Percentiles rank a stretch among this genome's conserved stretches.
These are phyloP conservation scores for Leucosporidium scottii DNA, from an alignment of 768 basidiomycete species.

Conservation along the genomic window DNA sequence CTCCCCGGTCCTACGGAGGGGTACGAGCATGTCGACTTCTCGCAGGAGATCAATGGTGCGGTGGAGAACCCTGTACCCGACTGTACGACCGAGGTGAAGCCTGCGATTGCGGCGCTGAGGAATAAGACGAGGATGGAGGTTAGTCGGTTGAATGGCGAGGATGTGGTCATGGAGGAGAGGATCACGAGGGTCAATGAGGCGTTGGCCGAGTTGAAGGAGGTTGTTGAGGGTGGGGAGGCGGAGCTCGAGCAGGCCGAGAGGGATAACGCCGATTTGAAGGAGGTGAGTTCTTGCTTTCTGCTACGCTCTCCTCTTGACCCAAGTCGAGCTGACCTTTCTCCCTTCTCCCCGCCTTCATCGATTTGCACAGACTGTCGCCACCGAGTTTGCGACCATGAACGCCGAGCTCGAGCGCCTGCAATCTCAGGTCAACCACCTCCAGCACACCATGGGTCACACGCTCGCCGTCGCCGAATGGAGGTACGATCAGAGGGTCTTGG, in stretches of 20 bases:
- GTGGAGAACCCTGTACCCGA: constrained; percentile 62
- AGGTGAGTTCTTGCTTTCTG: constrained; percentile 49
- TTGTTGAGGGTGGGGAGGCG: constrained; percentile 66
- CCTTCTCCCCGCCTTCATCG: not conserved
- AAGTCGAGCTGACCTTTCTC: not conserved
- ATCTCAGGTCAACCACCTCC: constrained; percentile 27
- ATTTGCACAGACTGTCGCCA: constrained; percentile 21
- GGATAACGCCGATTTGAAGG: constrained; percentile 72
- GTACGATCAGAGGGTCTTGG: constrained; percentile 30
- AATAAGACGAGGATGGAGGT: constrained; percentile 62
- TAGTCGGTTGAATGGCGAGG: constrained; percentile 60
- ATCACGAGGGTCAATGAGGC: constrained; percentile 19
- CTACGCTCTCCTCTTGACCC: not conserved
- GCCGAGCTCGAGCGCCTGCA: constrained; percentile 30
- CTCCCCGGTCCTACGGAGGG: constrained; percentile 67
- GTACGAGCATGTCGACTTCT: constrained; percentile 65
- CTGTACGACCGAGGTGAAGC: constrained; percentile 68
- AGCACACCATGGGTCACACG: constrained; percentile 23
- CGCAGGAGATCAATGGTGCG: constrained; percentile 72
- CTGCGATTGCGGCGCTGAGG: constrained; percentile 46
- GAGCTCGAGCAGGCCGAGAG: constrained; percentile 66
- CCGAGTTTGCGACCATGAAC: constrained; percentile 25
- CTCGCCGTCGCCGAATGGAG: constrained; percentile 30
- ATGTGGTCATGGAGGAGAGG: constrained; percentile 38
- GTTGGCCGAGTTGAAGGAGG: constrained; percentile 25